Evolutionary conservation across 2,329 filamentous ascomycete genomes (phyloP).

Genomic region (Waltergamsia citrina): DNA sequence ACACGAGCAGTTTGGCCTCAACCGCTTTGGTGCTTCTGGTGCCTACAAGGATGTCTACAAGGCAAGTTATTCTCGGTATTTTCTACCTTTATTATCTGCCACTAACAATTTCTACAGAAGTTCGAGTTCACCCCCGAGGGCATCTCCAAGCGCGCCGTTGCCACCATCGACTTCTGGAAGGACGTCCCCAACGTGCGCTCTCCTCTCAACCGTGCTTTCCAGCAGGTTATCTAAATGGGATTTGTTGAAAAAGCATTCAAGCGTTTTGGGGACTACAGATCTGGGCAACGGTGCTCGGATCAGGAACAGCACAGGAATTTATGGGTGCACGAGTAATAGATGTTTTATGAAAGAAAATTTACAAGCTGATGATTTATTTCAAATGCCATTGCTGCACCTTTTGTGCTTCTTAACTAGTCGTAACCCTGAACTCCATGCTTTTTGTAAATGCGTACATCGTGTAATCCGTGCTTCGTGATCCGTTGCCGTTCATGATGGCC

Average conservation of each 20-base stretch:
- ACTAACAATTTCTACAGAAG: conserved; percentile 55
- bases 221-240: conserved; percentile 75
- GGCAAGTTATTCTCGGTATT: conserved; percentile 40
- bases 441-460: neutral
- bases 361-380: conserved; percentile 1
- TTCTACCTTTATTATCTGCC: neutral
- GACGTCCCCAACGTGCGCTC: conserved; percentile 81
- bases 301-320: conserved; percentile 12
- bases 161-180: conserved; percentile 98
- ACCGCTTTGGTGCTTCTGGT: conserved; percentile 96
- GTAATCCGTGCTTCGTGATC: no score
- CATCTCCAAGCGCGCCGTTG: conserved; percentile 85
- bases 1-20: conserved; percentile 98
- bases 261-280: no score
- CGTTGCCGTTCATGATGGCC: no score
- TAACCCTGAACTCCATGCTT: neutral
- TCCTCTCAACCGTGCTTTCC: conserved; percentile 93
- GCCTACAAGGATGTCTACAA: conserved; percentile 98
- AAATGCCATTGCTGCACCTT: neutral
- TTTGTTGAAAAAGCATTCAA: neutral
- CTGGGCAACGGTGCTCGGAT: no score
- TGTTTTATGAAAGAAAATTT: conserved; percentile 1
- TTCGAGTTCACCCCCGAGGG: conserved; percentile 99
- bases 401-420: neutral
- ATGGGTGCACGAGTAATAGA: conserved; percentile 12